These are phyloP conservation scores for Penicillium odoratum DNA, from an alignment of 495 filamentous ascomycete genomes.

Conservation along the genomic window DNA sequence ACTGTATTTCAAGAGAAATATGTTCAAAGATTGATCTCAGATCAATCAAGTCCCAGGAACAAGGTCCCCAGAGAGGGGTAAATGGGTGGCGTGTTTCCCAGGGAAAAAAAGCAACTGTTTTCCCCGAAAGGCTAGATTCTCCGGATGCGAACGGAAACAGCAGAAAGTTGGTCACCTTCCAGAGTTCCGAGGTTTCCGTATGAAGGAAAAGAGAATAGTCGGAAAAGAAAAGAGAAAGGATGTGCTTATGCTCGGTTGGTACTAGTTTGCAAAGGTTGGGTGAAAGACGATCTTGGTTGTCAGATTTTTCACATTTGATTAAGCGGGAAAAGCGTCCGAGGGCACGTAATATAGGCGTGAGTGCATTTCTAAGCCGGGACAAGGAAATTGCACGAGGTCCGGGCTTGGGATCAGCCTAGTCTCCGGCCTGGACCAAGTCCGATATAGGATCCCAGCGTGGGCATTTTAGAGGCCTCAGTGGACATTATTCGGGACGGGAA, in stretches of 20 bases:
- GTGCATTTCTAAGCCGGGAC: slow-evolving; percentile 6
- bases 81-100: slow-evolving; percentile 3
- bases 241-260: not conserved
- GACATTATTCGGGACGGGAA: slow-evolving; percentile 1
- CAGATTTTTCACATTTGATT: not conserved
- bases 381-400: not conserved
- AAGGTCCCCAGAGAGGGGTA: slow-evolving; percentile 1
- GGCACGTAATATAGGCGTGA: slow-evolving; percentile 3
- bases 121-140: not conserved
- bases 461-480: slow-evolving; percentile 4
- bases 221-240: not conserved
- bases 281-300: not conserved
- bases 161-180: not conserved
- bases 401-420: not conserved
- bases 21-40: not conserved
- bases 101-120: not conserved
- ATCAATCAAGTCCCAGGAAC: not conserved
- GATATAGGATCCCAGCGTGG: slow-evolving; percentile 8
- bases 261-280: not conserved
- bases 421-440: slow-evolving; percentile 1
- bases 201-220: not conserved
- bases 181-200: not conserved
- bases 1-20: not conserved
- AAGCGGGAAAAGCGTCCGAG: slow-evolving; percentile 7
- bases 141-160: slow-evolving; percentile 6